Percentiles rank a stretch among this genome's conserved stretches.
Conservation (phyloP, 148 eudicot species). For the Spergularia bocconei region DNA sequence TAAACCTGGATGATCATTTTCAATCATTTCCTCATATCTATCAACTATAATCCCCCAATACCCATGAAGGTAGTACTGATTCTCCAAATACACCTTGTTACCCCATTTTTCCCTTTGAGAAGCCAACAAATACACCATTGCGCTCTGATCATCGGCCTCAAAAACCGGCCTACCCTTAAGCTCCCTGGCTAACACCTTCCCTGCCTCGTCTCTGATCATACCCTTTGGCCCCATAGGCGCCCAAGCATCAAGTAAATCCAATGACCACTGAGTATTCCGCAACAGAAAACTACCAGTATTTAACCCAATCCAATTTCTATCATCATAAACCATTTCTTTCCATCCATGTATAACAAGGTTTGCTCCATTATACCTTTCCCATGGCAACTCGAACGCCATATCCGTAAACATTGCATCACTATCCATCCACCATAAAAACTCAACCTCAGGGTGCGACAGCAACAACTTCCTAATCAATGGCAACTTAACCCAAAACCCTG, state of each 20-base stretch:
- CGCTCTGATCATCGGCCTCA: slow-evolving; percentile 87
- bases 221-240: slow-evolving; percentile 80
- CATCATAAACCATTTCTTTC: slow-evolving; percentile 70
- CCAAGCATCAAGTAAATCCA: slow-evolving; percentile 70
- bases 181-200: slow-evolving; percentile 49
- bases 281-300: slow-evolving; percentile 70
- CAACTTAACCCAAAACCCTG: slow-evolving; percentile 79
- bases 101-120: slow-evolving; percentile 66
- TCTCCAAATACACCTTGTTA: slow-evolving; percentile 69
- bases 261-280: slow-evolving; percentile 68
- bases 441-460: slow-evolving; percentile 72
- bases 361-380: slow-evolving; percentile 55
- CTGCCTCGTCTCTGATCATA: slow-evolving; percentile 59
- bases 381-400: slow-evolving; percentile 73
- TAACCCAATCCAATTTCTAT: slow-evolving; percentile 78
- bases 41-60: slow-evolving; percentile 80
- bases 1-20: slow-evolving; percentile 58
- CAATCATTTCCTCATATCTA: slow-evolving; percentile 58
- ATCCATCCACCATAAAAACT: slow-evolving; percentile 92
- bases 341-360: slow-evolving; percentile 77
- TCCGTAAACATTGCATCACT: slow-evolving; percentile 90
- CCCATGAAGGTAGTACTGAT: slow-evolving; percentile 62
- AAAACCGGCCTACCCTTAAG: slow-evolving; percentile 70
- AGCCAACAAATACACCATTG: slow-evolving; percentile 63
- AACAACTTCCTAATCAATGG: slow-evolving; percentile 63